A percentile compares a stretch with the other conserved stretches of the same genome.
These are phyloP conservation scores for Thymus mandschuricus DNA, from an alignment of 257 asterid genomes.

Conservation along the genomic window DNA sequence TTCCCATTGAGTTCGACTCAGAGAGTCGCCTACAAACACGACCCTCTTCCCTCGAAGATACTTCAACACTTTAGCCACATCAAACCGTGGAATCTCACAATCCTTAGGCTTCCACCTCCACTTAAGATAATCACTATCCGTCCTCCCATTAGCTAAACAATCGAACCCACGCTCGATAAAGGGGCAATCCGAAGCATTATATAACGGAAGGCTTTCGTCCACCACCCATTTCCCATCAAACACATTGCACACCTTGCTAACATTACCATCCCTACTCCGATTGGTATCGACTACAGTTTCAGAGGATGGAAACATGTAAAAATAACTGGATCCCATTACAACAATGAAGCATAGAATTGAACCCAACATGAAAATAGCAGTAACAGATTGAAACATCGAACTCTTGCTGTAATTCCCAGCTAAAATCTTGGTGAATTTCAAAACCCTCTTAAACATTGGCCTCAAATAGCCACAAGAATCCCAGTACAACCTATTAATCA, in stretches of 20 bases:
- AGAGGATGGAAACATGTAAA: conserved; percentile 51
- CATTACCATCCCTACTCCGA: conserved; percentile 30
- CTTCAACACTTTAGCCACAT: conserved; percentile 58
- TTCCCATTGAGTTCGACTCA: conserved; percentile 96
- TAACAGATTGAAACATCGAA: conserved; percentile 63
- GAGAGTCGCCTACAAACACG: conserved; percentile 91
- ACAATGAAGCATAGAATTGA: conserved; percentile 62
- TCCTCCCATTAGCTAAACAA: conserved; percentile 87
- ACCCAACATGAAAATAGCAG: conserved; percentile 58
- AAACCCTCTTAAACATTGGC: conserved; percentile 40
- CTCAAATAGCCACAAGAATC: conserved; percentile 42
- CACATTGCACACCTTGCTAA: conserved; percentile 59
- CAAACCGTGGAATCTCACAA: conserved; percentile 70
- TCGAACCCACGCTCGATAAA: conserved; percentile 74
- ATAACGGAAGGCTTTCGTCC: conserved; percentile 75
- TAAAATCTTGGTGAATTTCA: conserved; percentile 51
- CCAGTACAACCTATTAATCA: conserved; percentile 43
- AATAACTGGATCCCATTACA: conserved; percentile 69
- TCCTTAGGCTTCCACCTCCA: conserved; percentile 87
- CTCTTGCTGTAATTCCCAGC: conserved; percentile 44
- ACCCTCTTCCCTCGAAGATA: conserved; percentile 78
- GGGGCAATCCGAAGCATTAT: conserved; percentile 83
- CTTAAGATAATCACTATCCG: conserved; percentile 67
- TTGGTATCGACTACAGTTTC: conserved; percentile 40
- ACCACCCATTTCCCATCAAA: conserved; percentile 84